Evolutionary conservation across 108 stramenopile genomes (phyloP), one percentile per base, ranked within the genome.

Genomic region (Parietichytrium sp.): DNA sequence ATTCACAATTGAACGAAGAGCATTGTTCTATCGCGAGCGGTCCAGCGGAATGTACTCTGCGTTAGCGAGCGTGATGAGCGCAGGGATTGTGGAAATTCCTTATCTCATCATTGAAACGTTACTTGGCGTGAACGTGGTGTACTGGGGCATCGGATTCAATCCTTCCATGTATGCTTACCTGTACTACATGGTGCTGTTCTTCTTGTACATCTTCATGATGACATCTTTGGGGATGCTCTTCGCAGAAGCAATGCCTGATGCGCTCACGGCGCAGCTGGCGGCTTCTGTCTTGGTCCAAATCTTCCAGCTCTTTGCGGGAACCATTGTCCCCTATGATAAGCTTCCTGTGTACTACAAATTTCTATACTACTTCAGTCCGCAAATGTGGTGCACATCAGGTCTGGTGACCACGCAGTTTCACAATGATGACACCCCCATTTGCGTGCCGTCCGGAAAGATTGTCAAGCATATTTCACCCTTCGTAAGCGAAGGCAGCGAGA

Each of bases 21-120:
- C n/a, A n/a, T n/a, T 89, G 55, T 91, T 85, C 54, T 91, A 91
- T 49, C 84, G 87, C 20, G 89, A 91, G 49, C 82, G 78, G 42
- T 81, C 85, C 26, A 79, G 83, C 29, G 86, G 86, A 29, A 89
- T 91, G 87, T 82, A 82, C 29, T 8, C 30, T 4, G 15, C 82
- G 0, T 4, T 4, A 4, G 27, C 49, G 6, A 77, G 49, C 72
- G 16, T 0, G 26, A 3, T 38, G 8, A 42, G 47, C 7, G 3
- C 80, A 4, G 4, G 4, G 3, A 3, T 82, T 20, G 4, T 8
- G 36, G 82, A 82, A 36, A 6, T 79, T 7, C 0, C 45, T 4
- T 82, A 1, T 29, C 51, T 78, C 3, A 7, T 23, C 42, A 33
- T 79, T 4, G 15, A 42, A 3, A 20, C 29, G 10, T 7, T 79